A percentile compares a stretch with the other conserved stretches of the same genome.
These are phyloP conservation scores for Botryosphaeria dothidea DNA, from an alignment of 2,329 filamentous ascomycete genomes.

Conservation along the genomic window DNA sequence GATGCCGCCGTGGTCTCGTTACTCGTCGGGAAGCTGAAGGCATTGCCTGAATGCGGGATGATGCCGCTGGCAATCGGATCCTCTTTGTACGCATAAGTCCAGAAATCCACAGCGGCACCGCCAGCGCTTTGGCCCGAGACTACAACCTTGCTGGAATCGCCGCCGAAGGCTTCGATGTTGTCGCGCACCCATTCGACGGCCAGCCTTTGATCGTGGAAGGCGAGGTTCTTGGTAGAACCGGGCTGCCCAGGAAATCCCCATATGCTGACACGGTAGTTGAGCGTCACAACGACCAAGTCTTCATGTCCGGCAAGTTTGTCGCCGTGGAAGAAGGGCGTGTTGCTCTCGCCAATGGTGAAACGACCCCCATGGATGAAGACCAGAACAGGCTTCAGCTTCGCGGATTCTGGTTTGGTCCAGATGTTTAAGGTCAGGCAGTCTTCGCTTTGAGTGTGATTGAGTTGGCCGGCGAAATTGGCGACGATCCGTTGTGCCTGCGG, in stretches of 20 bases:
- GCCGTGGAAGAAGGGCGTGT: conserved; percentile 12
- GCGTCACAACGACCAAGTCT: conserved; percentile 22
- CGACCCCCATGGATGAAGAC: conserved; percentile 17
- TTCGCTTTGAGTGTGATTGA: conserved; percentile 23
- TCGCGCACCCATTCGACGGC: conserved; percentile 43
- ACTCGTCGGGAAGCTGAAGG: conserved; percentile 32
- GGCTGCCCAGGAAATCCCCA: conserved; percentile 33
- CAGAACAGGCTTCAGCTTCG: conserved; percentile 30
- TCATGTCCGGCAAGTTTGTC: conserved; percentile 22
- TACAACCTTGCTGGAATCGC: conserved; percentile 47
- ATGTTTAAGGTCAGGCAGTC: conserved; percentile 38
- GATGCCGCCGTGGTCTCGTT: conserved; percentile 29
- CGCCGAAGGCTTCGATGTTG: conserved; percentile 46
- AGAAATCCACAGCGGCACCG: conserved; percentile 42
- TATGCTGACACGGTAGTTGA: conserved; percentile 37
- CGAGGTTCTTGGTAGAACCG: conserved; percentile 31
- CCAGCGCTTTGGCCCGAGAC: conserved; percentile 27
- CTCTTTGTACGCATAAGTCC: conserved; percentile 48
- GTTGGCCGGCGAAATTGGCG: neutral
- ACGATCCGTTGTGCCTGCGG: neutral
- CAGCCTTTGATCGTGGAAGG: conserved; percentile 39
- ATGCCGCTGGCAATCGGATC: conserved; percentile 53
- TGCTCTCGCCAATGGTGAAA: conserved; percentile 17
- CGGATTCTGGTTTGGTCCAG: conserved; percentile 31
- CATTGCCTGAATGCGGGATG: conserved; percentile 52